Evolutionary conservation across 2,329 filamentous ascomycete genomes (phyloP), one percentile per base, ranked within the genome.

Genomic region (Xylaria sp.): DNA sequence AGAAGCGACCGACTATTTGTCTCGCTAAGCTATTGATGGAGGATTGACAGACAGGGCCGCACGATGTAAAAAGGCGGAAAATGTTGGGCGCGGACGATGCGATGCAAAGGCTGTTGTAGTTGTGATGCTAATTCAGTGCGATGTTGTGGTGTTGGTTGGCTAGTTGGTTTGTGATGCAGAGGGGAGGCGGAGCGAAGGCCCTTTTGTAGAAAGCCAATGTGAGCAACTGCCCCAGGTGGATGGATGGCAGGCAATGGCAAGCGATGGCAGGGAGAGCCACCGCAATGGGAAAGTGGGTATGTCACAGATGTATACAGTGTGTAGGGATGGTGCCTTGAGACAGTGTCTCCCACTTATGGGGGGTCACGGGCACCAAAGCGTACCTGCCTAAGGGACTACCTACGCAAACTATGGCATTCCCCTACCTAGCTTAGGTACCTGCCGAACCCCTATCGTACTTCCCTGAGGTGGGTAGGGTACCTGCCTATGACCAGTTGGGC

Each of bases 1-100:
- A 74, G 76, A 72, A 83, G 82, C 82, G 82, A 84, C 81, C 77
- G 82, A 84, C 81, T 74, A 78, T 77, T n/a, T 78, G 74, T 74
- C 82, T 84, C 81, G 82, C 82, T 83, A 71, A 68, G 69, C 64
- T 66, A 68, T 63, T 64, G 58, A 65, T 65, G 66, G 59, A 68
- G 28, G 65, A 65, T 46, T 42, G 61, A 49, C 61, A 25, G 46
- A 43, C 57, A 43, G 43, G 40, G 31, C 38, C 54, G 57, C 46
- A 42, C n/a, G 17, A 46, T 45, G 25, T 53, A 31, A 43, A 28
- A 38, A 57, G 42, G 40, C 15, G 25, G 45, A 42, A 68, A 11
- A 15, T 51, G 49, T 38, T 38, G 21, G 35, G 15, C 25, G 53
- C 50, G 53, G 17, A 57, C 45, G 52, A 50, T 23, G n/a, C n/a